phyloP scores from a whole-genome alignment of 495 filamentous ascomycete genomes.

The Friedmanniomyces simplex region DNA sequence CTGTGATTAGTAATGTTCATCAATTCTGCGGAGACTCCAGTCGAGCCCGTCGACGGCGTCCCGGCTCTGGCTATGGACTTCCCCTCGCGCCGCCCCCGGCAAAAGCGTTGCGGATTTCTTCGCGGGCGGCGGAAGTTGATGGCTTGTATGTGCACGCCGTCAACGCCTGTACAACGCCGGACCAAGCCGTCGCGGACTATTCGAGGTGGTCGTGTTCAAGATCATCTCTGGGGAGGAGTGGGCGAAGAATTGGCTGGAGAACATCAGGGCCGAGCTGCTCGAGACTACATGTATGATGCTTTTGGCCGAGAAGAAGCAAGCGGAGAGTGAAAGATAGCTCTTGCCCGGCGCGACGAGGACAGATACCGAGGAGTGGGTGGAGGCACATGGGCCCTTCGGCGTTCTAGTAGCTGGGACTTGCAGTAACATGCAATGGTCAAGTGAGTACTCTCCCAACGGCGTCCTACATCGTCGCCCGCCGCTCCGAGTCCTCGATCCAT shows the following conservation, averaged over 20 bases:
- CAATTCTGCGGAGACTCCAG: not conserved
- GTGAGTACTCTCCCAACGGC: not conserved
- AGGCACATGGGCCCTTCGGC: constrained; percentile 18
- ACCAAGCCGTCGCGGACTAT: constrained; percentile 10
- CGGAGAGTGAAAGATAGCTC: constrained; percentile 16
- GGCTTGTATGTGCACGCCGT: constrained; percentile 15
- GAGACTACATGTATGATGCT: constrained; percentile 19
- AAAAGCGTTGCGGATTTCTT: constrained; percentile 19
- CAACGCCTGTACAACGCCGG: constrained; percentile 13
- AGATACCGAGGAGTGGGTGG: constrained; percentile 2
- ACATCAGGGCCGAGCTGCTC: constrained; percentile 11
- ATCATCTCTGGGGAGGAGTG: constrained; percentile 2
- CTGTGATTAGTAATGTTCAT: constrained; percentile 3
- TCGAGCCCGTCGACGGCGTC: constrained; percentile 1
- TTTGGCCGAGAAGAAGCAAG: constrained; percentile 15
- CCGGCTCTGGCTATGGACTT: constrained; percentile 12
- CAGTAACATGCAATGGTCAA: not conserved
- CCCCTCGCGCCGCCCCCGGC: constrained; percentile 6
- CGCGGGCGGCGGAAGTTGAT: constrained; percentile 13
- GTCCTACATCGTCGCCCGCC: too few species aligned
- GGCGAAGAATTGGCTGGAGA: constrained; percentile 1
- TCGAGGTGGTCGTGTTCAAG: constrained; percentile 12
- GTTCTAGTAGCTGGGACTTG: not conserved
- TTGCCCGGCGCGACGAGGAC: constrained; percentile 5
- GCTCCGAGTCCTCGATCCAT: too few species aligned